A percentile compares a stretch with the other conserved stretches of the same genome.
These are phyloP conservation scores for Colletotrichum salicis DNA, from an alignment of 2,329 filamentous ascomycete genomes.

Conservation along the genomic window DNA sequence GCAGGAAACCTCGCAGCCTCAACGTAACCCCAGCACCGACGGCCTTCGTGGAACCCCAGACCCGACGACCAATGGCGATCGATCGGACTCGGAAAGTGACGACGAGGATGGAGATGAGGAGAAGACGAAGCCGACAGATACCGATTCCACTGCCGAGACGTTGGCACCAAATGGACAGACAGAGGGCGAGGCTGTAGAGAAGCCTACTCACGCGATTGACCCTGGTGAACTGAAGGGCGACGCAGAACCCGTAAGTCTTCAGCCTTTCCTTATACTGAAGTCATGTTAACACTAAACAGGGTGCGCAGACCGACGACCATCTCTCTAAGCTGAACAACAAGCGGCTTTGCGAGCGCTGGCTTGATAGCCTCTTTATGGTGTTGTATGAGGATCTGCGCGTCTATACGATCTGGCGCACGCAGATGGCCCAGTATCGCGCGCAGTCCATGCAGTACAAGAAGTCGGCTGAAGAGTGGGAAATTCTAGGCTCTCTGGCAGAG, in stretches of 20 bases:
- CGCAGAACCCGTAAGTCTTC: constrained; percentile 70
- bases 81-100: constrained; percentile 42
- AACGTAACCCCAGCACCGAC: constrained; percentile 82
- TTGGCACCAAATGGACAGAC: constrained; percentile 46
- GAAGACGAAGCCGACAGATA: constrained; percentile 46
- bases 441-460: constrained; percentile 97
- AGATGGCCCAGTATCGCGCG: constrained; percentile 94
- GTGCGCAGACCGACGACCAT: constrained; percentile 73
- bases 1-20: constrained; percentile 67
- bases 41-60: constrained; percentile 78
- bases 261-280: neutral
- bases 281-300: constrained; percentile 53
- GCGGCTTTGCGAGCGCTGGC: constrained; percentile 94
- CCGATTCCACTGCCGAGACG: constrained; percentile 39
- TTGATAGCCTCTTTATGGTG: constrained; percentile 99
- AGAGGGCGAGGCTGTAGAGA: constrained; percentile 69
- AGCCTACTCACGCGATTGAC: constrained; percentile 81
- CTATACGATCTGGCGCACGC: constrained; percentile 99
- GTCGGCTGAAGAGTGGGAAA: constrained; percentile 97
- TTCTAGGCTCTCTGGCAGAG: constrained; percentile 90
- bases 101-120: constrained; percentile 49
- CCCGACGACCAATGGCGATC: constrained; percentile 60
- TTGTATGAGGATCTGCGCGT: constrained; percentile 97
- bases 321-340: constrained; percentile 97
- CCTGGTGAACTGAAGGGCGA: constrained; percentile 82